Base-by-base conservation (phyloP, 2,329 filamentous ascomycete species). In the Cordyceps tenuipes region DNA sequence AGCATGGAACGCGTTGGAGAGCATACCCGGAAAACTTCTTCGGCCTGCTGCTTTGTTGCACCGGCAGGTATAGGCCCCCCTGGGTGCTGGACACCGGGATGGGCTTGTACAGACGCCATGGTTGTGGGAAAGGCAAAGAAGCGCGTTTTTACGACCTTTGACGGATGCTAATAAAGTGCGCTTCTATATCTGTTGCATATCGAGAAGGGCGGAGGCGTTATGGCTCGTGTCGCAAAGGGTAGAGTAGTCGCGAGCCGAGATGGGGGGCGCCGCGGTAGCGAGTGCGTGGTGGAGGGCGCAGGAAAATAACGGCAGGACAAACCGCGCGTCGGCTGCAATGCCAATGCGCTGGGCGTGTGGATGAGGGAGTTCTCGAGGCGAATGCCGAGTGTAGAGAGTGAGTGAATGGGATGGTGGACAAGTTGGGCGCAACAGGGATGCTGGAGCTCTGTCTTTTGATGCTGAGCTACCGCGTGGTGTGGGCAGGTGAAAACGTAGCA, bases 31-130 rank as follows among this genome's bases (percentile, higher is more conserved):
- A 81, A 89, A 66, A 89, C 81, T 68, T 91, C 88, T 73, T 92
- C 88, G 47, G 91, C 82, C 71, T 91, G 85, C 69, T 91, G 86
- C 68, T 87, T 87, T 61, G 84, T 92, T 68, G 91, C 79, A 71
- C 86, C 86, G 41, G 80, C 77, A 59, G 86, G 81, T 71, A 91
- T 78, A 63, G 79, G 79, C 62, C 77, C 79, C 67, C 82, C 84
- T 64, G 83, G 82, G 71, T 87, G 82, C 73, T 87, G 84, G 74
- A 88, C 82, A 68, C 83, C 82, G 64, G 87, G 84, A 65, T 85
- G 81, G 68, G 84, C 76, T 77, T 94, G 90, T 69, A 91, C 85
- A 64, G 89, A 92, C 73, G 90, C 87, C 90, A 95, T 95, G 69
- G 62, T 81, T 75, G 70, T 67, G 67, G 67, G 64, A 61, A 63